A percentile compares a stretch with the other conserved stretches of the same genome.
Conservation (phyloP, 1,284 basidiomycete species). For the Volvariella volvacea region DNA sequence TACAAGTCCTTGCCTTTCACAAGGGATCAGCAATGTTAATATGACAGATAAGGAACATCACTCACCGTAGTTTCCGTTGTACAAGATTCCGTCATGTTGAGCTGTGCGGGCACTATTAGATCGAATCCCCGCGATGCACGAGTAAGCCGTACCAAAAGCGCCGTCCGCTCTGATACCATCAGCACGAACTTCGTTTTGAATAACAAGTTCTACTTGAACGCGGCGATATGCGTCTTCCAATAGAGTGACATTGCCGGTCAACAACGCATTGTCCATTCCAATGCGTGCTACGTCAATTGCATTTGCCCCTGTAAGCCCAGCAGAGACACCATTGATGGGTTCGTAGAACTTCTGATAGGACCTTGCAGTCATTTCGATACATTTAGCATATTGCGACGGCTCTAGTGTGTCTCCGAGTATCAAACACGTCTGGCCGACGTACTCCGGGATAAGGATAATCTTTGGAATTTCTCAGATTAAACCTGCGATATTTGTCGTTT, state of each 20-base stretch:
- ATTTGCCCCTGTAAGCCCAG: conserved; percentile 55
- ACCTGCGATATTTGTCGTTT: conserved; percentile 1
- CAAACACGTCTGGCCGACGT: conserved; percentile 50
- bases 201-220: conserved; percentile 40
- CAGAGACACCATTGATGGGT: conserved; percentile 32
- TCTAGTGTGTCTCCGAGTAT: conserved; percentile 46
- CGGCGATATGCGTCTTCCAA: conserved; percentile 45
- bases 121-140: background rate
- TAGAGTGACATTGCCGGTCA: conserved; percentile 36
- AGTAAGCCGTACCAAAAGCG: conserved; percentile 34
- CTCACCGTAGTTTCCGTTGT: conserved; percentile 53
- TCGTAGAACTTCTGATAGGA: conserved; percentile 43
- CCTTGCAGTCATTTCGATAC: conserved; percentile 44
- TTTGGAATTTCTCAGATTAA: conserved; percentile 19
- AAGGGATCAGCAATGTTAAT: background rate
- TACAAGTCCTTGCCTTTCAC: conserved; percentile 50
- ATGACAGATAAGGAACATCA: conserved; percentile 1
- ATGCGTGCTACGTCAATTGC: conserved; percentile 54
- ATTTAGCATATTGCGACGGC: conserved; percentile 34
- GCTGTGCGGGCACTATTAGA: conserved; percentile 33
- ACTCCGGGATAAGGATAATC: conserved; percentile 54
- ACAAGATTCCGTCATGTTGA: conserved; percentile 54
- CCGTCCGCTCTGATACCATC: conserved; percentile 63
- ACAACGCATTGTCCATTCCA: conserved; percentile 46
- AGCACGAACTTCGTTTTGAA: conserved; percentile 33